Percentiles rank a stretch among this genome's conserved stretches.
These are phyloP conservation scores for Tylopilus sp. DNA, from an alignment of 1,284 basidiomycete species.

Conservation along the genomic window DNA sequence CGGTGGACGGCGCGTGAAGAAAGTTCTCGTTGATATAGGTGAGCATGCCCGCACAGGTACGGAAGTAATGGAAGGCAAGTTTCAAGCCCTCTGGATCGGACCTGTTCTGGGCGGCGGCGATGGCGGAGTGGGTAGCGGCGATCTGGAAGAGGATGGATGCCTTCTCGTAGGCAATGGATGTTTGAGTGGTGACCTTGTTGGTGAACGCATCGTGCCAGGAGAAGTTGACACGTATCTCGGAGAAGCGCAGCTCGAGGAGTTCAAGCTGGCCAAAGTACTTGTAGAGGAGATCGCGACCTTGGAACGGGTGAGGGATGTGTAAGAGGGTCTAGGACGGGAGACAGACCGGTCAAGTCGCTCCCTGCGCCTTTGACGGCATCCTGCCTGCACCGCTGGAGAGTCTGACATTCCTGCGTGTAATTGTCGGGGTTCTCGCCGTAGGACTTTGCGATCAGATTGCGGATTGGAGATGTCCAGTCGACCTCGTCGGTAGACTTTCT, in stretches of 20 bases:
- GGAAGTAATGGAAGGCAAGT: slow-evolving; percentile 92
- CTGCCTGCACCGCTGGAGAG: slow-evolving; percentile 91
- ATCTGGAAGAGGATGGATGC: slow-evolving; percentile 98
- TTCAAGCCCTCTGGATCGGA: slow-evolving; percentile 96
- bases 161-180: slow-evolving; percentile 98
- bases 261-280: slow-evolving; percentile 99
- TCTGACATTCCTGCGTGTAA: slow-evolving; percentile 86
- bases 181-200: slow-evolving; percentile 92
- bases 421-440: slow-evolving; percentile 95
- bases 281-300: slow-evolving; percentile 94
- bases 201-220: slow-evolving; percentile 99
- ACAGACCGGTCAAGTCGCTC: slow-evolving; percentile 89
- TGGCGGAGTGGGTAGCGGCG: slow-evolving; percentile 91
- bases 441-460: slow-evolving; percentile 88
- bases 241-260: slow-evolving; percentile 95
- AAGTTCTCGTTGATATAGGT: slow-evolving; percentile 99
- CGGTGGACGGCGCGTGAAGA: slow-evolving; percentile 97
- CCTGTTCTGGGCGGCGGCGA: slow-evolving; percentile 86
- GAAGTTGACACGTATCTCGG: slow-evolving; percentile 96
- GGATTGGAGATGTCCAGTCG: slow-evolving; percentile 93
- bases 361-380: slow-evolving; percentile 97
- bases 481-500: slow-evolving; percentile 87
- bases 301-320: slow-evolving; percentile 13
- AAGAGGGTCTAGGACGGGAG: not conserved
- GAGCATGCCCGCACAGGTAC: slow-evolving; percentile 96